A percentile compares a stretch with the other conserved stretches of the same genome.
These are phyloP conservation scores for Mycena sp. DNA, from an alignment of 1,284 basidiomycete genomes.

Conservation along the genomic window DNA sequence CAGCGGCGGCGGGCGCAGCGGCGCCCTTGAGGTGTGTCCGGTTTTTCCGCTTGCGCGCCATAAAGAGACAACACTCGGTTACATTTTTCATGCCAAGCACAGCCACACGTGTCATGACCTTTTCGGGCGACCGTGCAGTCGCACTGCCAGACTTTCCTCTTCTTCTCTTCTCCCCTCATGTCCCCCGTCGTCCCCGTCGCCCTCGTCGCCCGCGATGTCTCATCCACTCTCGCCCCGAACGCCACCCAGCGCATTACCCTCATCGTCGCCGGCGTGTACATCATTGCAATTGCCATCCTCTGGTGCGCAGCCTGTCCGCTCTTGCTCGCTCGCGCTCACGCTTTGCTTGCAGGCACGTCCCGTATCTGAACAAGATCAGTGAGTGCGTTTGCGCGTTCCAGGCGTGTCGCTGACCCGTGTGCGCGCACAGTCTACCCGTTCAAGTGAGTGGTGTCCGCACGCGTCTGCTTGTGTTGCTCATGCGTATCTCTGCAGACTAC, in stretches of 20 bases:
- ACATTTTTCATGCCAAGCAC: neutral
- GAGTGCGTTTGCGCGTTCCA: slow-evolving; percentile 43
- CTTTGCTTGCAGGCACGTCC: slow-evolving; percentile 70
- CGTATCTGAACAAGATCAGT: slow-evolving; percentile 78
- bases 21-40: slow-evolving; percentile 85
- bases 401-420: neutral
- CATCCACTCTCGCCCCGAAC: slow-evolving; percentile 65
- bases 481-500: slow-evolving; percentile 52
- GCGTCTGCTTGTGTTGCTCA: slow-evolving; percentile 2
- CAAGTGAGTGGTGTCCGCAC: slow-evolving; percentile 66
- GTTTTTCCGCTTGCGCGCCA: slow-evolving; percentile 86
- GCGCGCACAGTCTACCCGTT: slow-evolving; percentile 83
- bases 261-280: slow-evolving; percentile 80
- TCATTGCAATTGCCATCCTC: slow-evolving; percentile 76
- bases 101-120: neutral
- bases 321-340: slow-evolving; percentile 1
- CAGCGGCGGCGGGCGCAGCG: too few species aligned
- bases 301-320: slow-evolving; percentile 58
- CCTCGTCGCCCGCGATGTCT: slow-evolving; percentile 43
- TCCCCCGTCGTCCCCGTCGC: slow-evolving; percentile 17
- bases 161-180: slow-evolving; percentile 18
- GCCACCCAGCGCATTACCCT: slow-evolving; percentile 79
- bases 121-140: neutral
- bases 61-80: neutral
- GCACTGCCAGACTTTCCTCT: neutral